Percentiles rank a stretch among this genome's conserved stretches.
Conservation (phyloP, 2,329 filamentous ascomycete species). For the Alternaria gansuensis region DNA sequence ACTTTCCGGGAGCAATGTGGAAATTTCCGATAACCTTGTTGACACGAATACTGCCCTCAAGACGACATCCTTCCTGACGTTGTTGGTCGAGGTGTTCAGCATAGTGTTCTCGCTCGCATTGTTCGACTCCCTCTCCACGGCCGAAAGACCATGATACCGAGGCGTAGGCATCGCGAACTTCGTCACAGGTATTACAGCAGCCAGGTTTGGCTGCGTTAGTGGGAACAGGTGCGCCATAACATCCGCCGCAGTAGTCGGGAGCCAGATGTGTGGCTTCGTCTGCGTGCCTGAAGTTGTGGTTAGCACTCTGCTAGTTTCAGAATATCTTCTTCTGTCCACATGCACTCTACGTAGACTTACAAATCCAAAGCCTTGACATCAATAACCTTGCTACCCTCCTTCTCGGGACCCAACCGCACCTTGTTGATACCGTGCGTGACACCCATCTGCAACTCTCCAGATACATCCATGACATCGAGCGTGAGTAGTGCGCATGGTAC, state of each 20-base stretch:
- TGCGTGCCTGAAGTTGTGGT: constrained; percentile 63
- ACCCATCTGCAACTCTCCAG: constrained; percentile 93
- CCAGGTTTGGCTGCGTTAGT: constrained; percentile 76
- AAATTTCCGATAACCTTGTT: constrained; percentile 99
- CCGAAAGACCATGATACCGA: constrained; percentile 92
- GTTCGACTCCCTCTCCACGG: constrained; percentile 88
- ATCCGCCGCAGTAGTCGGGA: constrained; percentile 90
- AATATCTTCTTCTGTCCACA: neutral
- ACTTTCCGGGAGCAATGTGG: constrained; percentile 94
- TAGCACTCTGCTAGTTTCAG: constrained; percentile 14
- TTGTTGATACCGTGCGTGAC: constrained; percentile 93
- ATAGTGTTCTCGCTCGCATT: constrained; percentile 95
- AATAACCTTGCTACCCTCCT: constrained; percentile 72
- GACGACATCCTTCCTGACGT: constrained; percentile 89
- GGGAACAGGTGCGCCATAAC: constrained; percentile 85
- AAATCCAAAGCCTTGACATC: constrained; percentile 52
- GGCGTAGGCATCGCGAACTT: constrained; percentile 94
- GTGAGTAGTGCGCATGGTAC: constrained; percentile 95
- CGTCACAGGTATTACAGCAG: constrained; percentile 97
- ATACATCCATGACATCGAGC: constrained; percentile 98
- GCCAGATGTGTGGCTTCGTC: constrained; percentile 80
- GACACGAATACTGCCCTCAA: constrained; percentile 89
- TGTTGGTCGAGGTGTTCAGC: constrained; percentile 86
- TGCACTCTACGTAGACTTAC: constrained; percentile 34
- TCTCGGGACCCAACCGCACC: constrained; percentile 76